phyloP scores from a whole-genome alignment of 1,284 basidiomycete genomes.

The Puccinia hordei region DNA sequence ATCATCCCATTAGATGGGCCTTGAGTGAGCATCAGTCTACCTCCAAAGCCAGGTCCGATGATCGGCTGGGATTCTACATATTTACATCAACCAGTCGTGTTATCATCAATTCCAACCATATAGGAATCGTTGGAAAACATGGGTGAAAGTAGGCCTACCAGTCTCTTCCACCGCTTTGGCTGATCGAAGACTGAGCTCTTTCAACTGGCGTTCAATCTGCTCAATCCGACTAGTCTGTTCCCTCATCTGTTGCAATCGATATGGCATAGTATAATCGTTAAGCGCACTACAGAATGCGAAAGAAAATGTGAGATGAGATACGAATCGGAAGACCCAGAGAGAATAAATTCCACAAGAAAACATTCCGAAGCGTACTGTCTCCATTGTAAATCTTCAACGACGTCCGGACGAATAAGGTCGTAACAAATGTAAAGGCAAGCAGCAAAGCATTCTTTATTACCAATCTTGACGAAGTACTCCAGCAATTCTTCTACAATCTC shows the following conservation, averaged over 20 bases:
- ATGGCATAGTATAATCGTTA: constrained; percentile 53
- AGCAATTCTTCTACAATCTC: constrained; percentile 92
- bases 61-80: constrained; percentile 72
- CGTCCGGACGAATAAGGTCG: constrained; percentile 84
- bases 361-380: constrained; percentile 75
- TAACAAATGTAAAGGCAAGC: constrained; percentile 72
- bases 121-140: not conserved
- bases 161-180: constrained; percentile 78
- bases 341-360: constrained; percentile 58
- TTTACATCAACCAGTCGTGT: not conserved
- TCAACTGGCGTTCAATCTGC: constrained; percentile 77
- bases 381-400: constrained; percentile 94
- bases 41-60: constrained; percentile 57
- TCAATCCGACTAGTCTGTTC: constrained; percentile 64
- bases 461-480: constrained; percentile 76
- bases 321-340: constrained; percentile 60
- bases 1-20: constrained; percentile 53
- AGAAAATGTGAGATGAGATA: not conserved
- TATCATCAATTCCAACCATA: not conserved
- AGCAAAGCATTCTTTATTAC: constrained; percentile 96
- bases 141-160: constrained; percentile 56
- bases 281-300: constrained; percentile 34
- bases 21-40: constrained; percentile 53
- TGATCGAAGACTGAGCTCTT: constrained; percentile 76
- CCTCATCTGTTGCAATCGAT: constrained; percentile 55